These are phyloP conservation scores for Lindgomyces ingoldianus DNA, from an alignment of 495 filamentous ascomycete genomes.

Conservation along the genomic window DNA sequence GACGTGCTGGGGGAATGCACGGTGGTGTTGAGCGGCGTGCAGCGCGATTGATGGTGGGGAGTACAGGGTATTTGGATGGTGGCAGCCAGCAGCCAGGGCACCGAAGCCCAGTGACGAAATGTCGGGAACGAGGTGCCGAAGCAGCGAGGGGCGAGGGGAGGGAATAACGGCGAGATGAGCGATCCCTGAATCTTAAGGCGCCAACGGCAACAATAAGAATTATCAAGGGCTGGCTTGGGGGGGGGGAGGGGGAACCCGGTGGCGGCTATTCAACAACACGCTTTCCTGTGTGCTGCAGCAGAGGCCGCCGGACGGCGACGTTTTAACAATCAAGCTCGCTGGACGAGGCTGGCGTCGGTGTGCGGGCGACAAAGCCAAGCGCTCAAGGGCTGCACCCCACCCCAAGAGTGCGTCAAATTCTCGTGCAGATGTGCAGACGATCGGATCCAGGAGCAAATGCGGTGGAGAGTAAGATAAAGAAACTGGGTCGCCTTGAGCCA, in stretches of 20 bases:
- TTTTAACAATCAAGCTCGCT: background rate
- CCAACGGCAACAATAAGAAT: background rate
- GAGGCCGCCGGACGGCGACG: background rate
- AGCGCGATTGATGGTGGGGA: background rate
- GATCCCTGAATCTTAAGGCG: too few species aligned
- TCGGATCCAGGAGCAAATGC: constrained; percentile 19
- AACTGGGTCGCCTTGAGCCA: background rate
- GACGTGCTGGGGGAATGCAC: background rate
- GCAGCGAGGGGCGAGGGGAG: background rate
- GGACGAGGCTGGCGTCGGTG: background rate
- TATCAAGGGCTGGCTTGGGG: background rate
- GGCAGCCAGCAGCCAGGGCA: background rate
- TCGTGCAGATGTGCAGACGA: constrained; percentile 32
- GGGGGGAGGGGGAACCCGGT: background rate
- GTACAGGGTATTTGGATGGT: background rate
- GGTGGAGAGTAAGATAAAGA: constrained; percentile 10
- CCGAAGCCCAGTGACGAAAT: background rate
- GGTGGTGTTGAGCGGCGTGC: background rate
- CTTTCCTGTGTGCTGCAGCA: background rate
- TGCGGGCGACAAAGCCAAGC: background rate
- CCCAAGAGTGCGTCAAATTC: constrained; percentile 1
- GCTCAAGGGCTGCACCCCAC: background rate
- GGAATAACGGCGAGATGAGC: background rate
- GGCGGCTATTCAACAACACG: background rate
- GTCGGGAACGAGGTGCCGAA: background rate